phyloP scores from a whole-genome alignment of 495 filamentous ascomycete species.

The Hamigera avellanea region DNA sequence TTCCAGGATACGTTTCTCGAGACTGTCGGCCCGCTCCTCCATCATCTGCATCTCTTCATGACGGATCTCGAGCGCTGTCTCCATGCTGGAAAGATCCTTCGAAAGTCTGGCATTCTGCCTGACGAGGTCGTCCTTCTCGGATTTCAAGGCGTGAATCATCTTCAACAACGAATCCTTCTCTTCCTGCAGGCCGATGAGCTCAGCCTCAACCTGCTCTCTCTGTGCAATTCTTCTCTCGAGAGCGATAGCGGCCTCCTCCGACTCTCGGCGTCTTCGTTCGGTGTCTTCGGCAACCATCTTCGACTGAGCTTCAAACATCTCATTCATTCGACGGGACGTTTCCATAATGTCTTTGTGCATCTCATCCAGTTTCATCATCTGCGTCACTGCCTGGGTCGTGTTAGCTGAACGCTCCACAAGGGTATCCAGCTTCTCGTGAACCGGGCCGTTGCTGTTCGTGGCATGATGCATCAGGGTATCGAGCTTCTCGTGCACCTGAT shows the following conservation, averaged over 20 bases:
- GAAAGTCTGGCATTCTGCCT: slow-evolving; percentile 64
- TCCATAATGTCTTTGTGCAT: slow-evolving; percentile 81
- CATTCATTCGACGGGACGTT: slow-evolving; percentile 76
- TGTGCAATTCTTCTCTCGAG: slow-evolving; percentile 70
- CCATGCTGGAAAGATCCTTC: slow-evolving; percentile 74
- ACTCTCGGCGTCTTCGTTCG: slow-evolving; percentile 66
- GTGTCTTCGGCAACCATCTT: slow-evolving; percentile 66
- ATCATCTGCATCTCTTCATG: slow-evolving; percentile 84
- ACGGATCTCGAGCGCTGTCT: slow-evolving; percentile 78
- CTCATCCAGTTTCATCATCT: slow-evolving; percentile 71
- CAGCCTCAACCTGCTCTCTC: slow-evolving; percentile 65
- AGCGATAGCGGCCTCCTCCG: slow-evolving; percentile 69
- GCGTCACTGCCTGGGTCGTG: slow-evolving; percentile 22
- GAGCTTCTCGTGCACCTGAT: slow-evolving; percentile 50
- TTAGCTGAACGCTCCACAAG: slow-evolving; percentile 17
- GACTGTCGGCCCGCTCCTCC: slow-evolving; percentile 71
- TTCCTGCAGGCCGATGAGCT: slow-evolving; percentile 50
- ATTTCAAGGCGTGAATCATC: slow-evolving; percentile 43
- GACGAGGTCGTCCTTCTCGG: slow-evolving; percentile 59
- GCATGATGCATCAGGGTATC: slow-evolving; percentile 64
- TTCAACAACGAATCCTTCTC: slow-evolving; percentile 52
- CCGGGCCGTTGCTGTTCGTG: slow-evolving; percentile 42
- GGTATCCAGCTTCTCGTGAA: slow-evolving; percentile 57
- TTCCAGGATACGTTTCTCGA: slow-evolving; percentile 88
- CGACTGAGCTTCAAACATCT: slow-evolving; percentile 73